Base-by-base conservation (phyloP, 2,329 filamentous ascomycete species). In the Colletotrichum kahawae region DNA sequence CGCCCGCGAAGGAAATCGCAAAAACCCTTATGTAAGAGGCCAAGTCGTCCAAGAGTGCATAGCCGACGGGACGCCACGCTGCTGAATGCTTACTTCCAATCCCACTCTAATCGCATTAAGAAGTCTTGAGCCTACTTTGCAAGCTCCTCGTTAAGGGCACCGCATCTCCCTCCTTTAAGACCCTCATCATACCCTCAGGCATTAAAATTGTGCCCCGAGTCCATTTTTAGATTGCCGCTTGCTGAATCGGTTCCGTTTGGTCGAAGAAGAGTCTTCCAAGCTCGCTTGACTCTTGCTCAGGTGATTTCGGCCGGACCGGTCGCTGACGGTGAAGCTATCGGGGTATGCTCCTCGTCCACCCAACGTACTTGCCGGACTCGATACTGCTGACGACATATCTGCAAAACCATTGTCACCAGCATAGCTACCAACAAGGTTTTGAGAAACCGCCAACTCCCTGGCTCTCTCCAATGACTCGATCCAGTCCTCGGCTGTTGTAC, bases 201-300 rank as follows among this genome's bases (percentile, higher is more conserved):
- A 59, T 85, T 81, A 98, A 82, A 98, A 98, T 66, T 95, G 94
- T 64, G 96, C 94, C 33, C 95, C 95, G 64, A 98, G 90, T n/a
- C 96, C 96, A 83, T 95, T 98, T 86, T 97, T 98, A 18, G 95
- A 97, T 85, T 98, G 95, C 79, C 96, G 90, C 85, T 97, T 97
- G 86, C 95, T 98, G 85, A 98, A 98, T 64, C 92, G 88, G 78
- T 93, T 92, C 64, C 89, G 87, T 82, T 91, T 92, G 33, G 63
- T 72, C 9, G 64, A 67, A 14, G 85, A 80, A 51, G 87, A 82
- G 69, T 92, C 89, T 34, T 92, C 91, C 29, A 88, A 78, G 77
- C 86, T 89, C 57, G 85, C 87, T 79, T 92, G 91, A 76, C 87
- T 90, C 82, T 92, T 93, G 77, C 87, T 91, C 51, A 93, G 79